Evolutionary conservation across 768 basidiomycete genomes (phyloP).

Genomic region (Lentinula edodes): DNA sequence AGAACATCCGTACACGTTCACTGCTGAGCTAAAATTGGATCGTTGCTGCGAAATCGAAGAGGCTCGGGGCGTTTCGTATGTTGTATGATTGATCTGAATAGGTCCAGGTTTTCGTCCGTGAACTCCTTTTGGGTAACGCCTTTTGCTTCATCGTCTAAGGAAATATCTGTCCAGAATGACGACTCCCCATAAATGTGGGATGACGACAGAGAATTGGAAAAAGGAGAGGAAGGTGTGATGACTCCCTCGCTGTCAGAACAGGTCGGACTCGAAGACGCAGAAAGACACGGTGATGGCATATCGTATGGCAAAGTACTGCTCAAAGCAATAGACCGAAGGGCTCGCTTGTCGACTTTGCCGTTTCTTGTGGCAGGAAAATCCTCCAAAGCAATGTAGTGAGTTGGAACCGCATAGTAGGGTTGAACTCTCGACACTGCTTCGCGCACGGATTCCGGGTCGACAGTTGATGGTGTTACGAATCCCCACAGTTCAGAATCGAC

Average conservation of each 20-base stretch:
- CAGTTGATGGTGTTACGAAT: conserved; percentile 34
- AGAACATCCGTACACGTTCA: not conserved
- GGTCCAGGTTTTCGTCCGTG: not conserved
- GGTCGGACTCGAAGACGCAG: not conserved
- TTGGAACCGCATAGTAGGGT: conserved; percentile 46
- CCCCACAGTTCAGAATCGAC: conserved; percentile 41
- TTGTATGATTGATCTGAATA: not conserved
- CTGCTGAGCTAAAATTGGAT: not conserved
- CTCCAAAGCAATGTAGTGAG: conserved; percentile 28
- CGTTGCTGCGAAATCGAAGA: not conserved
- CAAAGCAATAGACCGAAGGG: conserved; percentile 9
- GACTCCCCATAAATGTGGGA: not conserved
- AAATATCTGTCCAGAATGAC: not conserved
- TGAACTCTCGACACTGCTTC: conserved; percentile 31
- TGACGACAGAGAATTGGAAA: not conserved
- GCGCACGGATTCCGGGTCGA: conserved; percentile 24
- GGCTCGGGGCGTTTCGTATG: not conserved
- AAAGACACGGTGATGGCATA: not conserved
- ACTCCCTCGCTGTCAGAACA: conserved; percentile 3
- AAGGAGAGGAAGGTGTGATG: not conserved
- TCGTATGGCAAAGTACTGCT: not conserved
- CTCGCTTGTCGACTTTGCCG: conserved; percentile 35
- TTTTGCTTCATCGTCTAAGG: not conserved
- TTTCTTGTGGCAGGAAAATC: conserved; percentile 36
- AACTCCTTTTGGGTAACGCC: not conserved